These are phyloP conservation scores for Paraconiothyrium brasiliense DNA, from an alignment of 2,329 filamentous ascomycete species.

Conservation along the genomic window DNA sequence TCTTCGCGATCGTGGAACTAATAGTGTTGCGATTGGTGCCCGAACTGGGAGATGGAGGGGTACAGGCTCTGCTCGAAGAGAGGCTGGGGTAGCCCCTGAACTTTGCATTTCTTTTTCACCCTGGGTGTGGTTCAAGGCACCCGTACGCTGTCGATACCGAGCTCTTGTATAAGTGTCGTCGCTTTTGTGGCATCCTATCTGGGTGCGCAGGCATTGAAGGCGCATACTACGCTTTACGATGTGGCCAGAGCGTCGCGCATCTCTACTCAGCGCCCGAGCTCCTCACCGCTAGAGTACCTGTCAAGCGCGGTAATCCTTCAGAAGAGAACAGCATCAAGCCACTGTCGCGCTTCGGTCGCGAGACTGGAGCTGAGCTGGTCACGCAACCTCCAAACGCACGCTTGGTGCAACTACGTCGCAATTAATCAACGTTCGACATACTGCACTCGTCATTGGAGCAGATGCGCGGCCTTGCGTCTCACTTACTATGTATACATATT, in stretches of 20 bases:
- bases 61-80: slow-evolving; percentile 77
- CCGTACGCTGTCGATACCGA: slow-evolving; percentile 17
- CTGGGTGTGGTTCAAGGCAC: slow-evolving; percentile 18
- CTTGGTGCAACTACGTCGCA: slow-evolving; percentile 18
- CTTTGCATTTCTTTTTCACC: slow-evolving; percentile 18
- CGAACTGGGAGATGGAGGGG: slow-evolving; percentile 77
- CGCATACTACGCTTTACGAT: slow-evolving; percentile 11
- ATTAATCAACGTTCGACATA: slow-evolving; percentile 16
- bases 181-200: slow-evolving; percentile 6
- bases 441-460: slow-evolving; percentile 23
- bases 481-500: slow-evolving; percentile 31
- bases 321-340: slow-evolving; percentile 1
- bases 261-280: slow-evolving; percentile 19
- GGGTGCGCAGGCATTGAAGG: slow-evolving; percentile 8
- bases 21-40: slow-evolving; percentile 84
- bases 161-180: slow-evolving; percentile 12
- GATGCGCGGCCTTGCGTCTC: slow-evolving; percentile 17
- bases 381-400: neutral
- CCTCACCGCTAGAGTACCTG: slow-evolving; percentile 32
- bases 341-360: slow-evolving; percentile 4
- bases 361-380: slow-evolving; percentile 11
- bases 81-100: slow-evolving; percentile 60
- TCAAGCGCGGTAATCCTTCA: slow-evolving; percentile 17
- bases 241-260: slow-evolving; percentile 28
- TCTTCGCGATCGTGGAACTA: slow-evolving; percentile 84